Percentiles rank a stretch among this genome's conserved stretches.
These are phyloP conservation scores for Pyrenophora graminea DNA, from an alignment of 2,329 filamentous ascomycete species.

Conservation along the genomic window DNA sequence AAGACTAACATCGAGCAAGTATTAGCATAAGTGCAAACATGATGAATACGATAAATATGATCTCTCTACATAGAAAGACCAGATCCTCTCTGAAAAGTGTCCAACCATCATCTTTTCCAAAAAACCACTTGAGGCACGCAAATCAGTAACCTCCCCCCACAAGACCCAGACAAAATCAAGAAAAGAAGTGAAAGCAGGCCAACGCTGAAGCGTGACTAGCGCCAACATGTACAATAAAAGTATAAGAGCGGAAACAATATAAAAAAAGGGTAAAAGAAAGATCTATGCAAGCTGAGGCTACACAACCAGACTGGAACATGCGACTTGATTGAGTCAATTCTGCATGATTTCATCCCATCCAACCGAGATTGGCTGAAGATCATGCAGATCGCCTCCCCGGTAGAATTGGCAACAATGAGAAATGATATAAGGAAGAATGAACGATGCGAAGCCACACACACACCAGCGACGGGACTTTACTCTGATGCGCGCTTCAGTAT, in stretches of 20 bases:
- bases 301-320: neutral
- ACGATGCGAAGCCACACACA: neutral
- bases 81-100: too few relatives aligned
- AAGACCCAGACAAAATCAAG: conserved; percentile 3
- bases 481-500: neutral
- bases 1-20: too few relatives aligned
- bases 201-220: conserved; percentile 15
- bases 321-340: neutral
- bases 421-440: neutral
- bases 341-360: conserved; percentile 1
- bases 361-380: conserved; percentile 1
- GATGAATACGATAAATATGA: too few relatives aligned
- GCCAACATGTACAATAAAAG: conserved; percentile 27
- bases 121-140: neutral
- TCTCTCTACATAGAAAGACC: too few relatives aligned
- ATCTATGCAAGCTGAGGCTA: conserved; percentile 15
- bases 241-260: conserved; percentile 11
- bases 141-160: neutral
- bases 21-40: too few relatives aligned
- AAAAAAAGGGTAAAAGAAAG: conserved; percentile 9
- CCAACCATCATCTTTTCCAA: neutral
- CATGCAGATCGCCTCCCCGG: neutral
- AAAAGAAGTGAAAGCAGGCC: conserved; percentile 12
- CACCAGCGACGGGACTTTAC: neutral
- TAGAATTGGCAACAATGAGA: neutral